Evolutionary conservation across 2,329 filamentous ascomycete genomes (phyloP), one percentile per base, ranked within the genome.

Genomic region (Clarireedia paspali): DNA sequence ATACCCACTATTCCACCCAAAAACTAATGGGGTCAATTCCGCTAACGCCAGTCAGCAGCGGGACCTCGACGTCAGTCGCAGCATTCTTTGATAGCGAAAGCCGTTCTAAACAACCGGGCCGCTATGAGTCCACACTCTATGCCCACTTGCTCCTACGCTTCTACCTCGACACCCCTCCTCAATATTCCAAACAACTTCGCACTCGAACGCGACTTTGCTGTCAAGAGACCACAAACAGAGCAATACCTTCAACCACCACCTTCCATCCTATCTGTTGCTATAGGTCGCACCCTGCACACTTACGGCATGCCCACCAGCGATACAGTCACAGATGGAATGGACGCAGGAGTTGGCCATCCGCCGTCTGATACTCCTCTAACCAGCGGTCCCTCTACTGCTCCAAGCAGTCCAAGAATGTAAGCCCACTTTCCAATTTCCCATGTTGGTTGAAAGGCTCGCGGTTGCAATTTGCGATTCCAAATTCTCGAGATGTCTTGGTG

Each of bases 381-480:
- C 17, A 67, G 64, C 50, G 59, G 60, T 14, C 58, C 66, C 36
- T 66, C 65, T 36, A 67, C 64, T n/a, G 67, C 65, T 20, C 64
- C 66, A n/a, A 59, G 59, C 36, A 66, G 65, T 52, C 68, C 68
- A 30, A 61, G 64, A 66, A 54, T 70, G 68, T 70, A 58, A 66
- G 63, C 60, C 15, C 20, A 27, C 23, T 17, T 39, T 40, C 40
- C 23, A 26, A 17, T n/a, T 46, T 34, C 30, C 17, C 30, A 34
- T 15, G 39, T 6, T 42, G 39, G 39, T 42, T 42, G 30, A 34
- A 34, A 10, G 30, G 17, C 17, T 42, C 17, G 39, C 39, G 15
- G 15, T 42, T 14, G 39, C 23, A n/a, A 7, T 24, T 24, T 26
- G 9, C 30, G 10, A 12, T 34, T 12, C 9, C 30, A 48, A 24